A percentile compares a stretch with the other conserved stretches of the same genome.
phyloP scores from a whole-genome alignment of 495 filamentous ascomycete species.

The Aspergillus hancockii region DNA sequence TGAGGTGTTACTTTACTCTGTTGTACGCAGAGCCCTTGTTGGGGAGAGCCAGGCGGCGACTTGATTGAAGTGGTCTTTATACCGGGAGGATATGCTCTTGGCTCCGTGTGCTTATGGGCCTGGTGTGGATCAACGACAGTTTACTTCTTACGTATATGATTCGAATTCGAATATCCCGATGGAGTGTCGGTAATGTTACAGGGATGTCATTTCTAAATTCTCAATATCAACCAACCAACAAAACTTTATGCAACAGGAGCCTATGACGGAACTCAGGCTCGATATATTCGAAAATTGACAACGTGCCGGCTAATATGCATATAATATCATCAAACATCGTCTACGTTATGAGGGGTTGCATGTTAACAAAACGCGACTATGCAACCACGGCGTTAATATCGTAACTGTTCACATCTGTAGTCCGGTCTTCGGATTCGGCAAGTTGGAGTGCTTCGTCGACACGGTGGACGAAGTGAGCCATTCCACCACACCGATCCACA shows the following conservation, averaged over 20 bases:
- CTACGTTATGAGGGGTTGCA: background rate
- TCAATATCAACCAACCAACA: background rate
- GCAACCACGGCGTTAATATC: background rate
- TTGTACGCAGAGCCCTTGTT: constrained; percentile 29
- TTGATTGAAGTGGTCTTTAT: background rate
- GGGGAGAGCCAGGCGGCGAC: background rate
- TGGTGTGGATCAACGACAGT: background rate
- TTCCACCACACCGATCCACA: constrained; percentile 73
- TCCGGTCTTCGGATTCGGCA: constrained; percentile 64
- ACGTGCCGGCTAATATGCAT: background rate
- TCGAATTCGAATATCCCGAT: background rate
- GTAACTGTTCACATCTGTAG: constrained; percentile 18
- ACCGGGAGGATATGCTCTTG: background rate
- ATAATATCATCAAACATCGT: background rate
- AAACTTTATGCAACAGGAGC: background rate
- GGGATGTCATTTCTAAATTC: background rate
- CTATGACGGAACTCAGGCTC: background rate
- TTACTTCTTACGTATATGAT: background rate
- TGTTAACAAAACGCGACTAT: background rate
- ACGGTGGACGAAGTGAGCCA: constrained; percentile 73
- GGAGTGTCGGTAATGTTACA: background rate
- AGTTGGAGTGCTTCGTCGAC: constrained; percentile 82
- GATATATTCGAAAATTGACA: background rate
- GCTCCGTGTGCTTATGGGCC: background rate
- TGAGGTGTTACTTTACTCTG: constrained; percentile 29